Base-by-base conservation (phyloP, 495 filamentous ascomycete species). In the Coniosporium apollinis region DNA sequence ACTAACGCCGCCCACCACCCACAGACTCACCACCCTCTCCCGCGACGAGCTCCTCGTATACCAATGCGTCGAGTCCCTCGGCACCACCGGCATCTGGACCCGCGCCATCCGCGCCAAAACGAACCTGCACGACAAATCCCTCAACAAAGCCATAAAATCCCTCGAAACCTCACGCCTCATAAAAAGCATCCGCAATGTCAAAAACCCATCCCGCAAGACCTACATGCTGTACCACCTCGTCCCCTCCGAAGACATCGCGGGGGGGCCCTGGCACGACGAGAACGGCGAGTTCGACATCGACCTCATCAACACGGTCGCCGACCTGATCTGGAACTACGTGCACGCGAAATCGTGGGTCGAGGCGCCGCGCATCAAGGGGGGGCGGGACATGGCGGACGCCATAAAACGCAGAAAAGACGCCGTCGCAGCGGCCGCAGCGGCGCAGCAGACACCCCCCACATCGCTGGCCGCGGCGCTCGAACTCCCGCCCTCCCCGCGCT, bases 231-330 rank as follows among this genome's bases (percentile, higher is more conserved):
- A 60, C 33, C 65, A 67, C 36, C 60, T 92, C 17, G 65, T 69
- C 10, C 87, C 91, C 2, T 78, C 75, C 24, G 85, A 93, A 22
- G 78, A 89, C 30, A 75, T 86, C 14, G 91, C 84, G 0, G 91
- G 89, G 26, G 89, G 91, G 4, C 76, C 82, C 13, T 97, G 86
- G 81, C 94, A 84, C 47, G 85, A 79, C 15, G 80, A 93, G 33
- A n/a, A n/a, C n/a, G 79, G 78, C 5, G 78, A 79, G 25, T 67
- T 94, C 2, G 89, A 97, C 51, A 70, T 76, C 24, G 76, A 78
- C 30, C 85, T 97, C 51, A 84, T 96, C 48, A 69, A 76, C 16
- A 66, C 60, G 21, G 61, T 91, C 10, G 63, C 74, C 20, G 61
- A 65, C 3, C 69, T 77, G 34, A 67, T 93, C 13, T 73, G 80